These are phyloP conservation scores for Zopfia rhizophila DNA, from an alignment of 2,329 filamentous ascomycete species.

Conservation along the genomic window DNA sequence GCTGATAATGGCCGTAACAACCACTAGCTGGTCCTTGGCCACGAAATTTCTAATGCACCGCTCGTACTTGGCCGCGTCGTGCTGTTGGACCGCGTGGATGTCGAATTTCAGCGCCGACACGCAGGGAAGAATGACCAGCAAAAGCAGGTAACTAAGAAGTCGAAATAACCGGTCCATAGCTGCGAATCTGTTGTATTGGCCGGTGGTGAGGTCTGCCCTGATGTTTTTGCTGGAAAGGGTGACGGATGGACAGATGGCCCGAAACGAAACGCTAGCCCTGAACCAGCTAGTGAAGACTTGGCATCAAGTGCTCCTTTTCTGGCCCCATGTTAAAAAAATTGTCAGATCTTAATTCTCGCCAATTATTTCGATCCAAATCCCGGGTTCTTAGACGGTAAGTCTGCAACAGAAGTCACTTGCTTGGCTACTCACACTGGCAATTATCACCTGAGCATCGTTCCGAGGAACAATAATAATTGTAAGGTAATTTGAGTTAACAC, in stretches of 20 bases:
- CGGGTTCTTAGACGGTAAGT: too few species aligned
- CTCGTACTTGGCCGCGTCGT: constrained; percentile 73
- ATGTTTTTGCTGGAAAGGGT: constrained; percentile 32
- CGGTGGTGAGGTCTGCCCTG: constrained; percentile 28
- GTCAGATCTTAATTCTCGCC: too few species aligned
- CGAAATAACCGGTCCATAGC: constrained; percentile 50
- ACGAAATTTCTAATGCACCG: constrained; percentile 98
- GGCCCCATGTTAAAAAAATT: too few species aligned
- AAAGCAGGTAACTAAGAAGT: constrained; percentile 47
- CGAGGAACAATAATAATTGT: too few species aligned
- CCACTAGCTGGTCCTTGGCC: constrained; percentile 88
- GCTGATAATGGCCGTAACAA: constrained; percentile 89
- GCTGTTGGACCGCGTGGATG: constrained; percentile 74
- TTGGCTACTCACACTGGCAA: too few species aligned
- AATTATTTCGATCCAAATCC: too few species aligned
- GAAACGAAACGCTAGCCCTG: too few species aligned
- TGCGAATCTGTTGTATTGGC: constrained; percentile 20
- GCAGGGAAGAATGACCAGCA: constrained; percentile 54
- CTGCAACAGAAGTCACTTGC: too few species aligned
- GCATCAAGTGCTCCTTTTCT: too few species aligned
- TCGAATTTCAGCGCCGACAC: constrained; percentile 89
- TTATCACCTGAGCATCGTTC: too few species aligned
- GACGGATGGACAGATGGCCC: constrained; percentile 48
- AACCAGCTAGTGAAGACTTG: too few species aligned
- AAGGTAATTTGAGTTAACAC: too few species aligned